Percentiles rank a stretch among this genome's conserved stretches.
These are phyloP conservation scores for Suillus cothurnatus DNA, from an alignment of 768 basidiomycete genomes.

Conservation along the genomic window DNA sequence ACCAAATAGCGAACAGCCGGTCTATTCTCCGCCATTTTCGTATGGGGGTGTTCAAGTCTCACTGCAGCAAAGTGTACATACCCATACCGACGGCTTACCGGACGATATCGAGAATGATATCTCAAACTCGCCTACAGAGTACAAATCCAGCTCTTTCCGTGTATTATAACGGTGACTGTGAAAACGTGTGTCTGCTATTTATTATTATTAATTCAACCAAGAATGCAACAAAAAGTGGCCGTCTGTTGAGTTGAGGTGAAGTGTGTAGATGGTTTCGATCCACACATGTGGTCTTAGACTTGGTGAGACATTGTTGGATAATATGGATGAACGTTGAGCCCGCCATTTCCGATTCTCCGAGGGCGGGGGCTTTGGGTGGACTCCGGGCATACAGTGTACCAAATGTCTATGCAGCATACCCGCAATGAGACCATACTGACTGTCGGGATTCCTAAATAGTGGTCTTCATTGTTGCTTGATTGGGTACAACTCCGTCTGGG, in stretches of 20 bases:
- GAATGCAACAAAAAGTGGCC: neutral
- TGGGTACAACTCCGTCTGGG: neutral
- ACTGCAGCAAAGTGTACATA: slow-evolving; percentile 11
- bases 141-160: neutral
- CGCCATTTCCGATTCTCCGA: neutral
- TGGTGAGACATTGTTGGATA: neutral
- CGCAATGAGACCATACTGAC: too few species aligned
- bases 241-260: neutral
- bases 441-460: neutral
- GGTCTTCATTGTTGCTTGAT: neutral
- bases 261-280: neutral
- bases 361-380: neutral
- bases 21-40: slow-evolving; percentile 7
- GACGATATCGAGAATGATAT: neutral
- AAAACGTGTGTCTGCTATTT: neutral
- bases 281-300: neutral
- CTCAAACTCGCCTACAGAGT: neutral
- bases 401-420: neutral
- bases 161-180: slow-evolving; percentile 1
- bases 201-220: neutral
- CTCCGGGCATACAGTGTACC: neutral
- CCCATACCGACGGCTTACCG: slow-evolving; percentile 10
- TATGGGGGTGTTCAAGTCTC: slow-evolving; percentile 13
- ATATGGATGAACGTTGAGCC: neutral
- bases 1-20: neutral